Conservation (phyloP, 2,329 filamentous ascomycete genomes). For the Penicillium sp. region DNA sequence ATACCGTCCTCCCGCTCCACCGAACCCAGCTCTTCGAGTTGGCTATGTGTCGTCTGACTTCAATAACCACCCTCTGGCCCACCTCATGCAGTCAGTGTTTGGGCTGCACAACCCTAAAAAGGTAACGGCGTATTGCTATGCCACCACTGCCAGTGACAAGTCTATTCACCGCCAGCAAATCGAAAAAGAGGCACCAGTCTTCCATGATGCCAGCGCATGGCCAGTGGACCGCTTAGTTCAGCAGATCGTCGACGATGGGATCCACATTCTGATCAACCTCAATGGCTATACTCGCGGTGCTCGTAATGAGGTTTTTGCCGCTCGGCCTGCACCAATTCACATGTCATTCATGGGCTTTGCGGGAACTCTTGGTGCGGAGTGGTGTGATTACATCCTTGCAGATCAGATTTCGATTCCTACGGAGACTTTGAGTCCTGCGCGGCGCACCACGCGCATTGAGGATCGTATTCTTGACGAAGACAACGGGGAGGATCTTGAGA, state of each 20-base stretch:
- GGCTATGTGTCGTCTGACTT: constrained; percentile 98
- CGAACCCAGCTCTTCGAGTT: constrained; percentile 79
- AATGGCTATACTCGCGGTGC: constrained; percentile 97
- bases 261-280: constrained; percentile 95
- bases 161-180: constrained; percentile 91
- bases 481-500: constrained; percentile 66
- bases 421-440: constrained; percentile 76
- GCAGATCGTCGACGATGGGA: constrained; percentile 82
- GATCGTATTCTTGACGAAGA: constrained; percentile 66
- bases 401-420: constrained; percentile 84
- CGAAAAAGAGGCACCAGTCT: constrained; percentile 86
- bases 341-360: constrained; percentile 99
- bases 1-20: constrained; percentile 81
- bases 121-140: constrained; percentile 89
- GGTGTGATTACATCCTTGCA: constrained; percentile 96
- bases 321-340: constrained; percentile 88
- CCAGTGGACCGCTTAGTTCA: constrained; percentile 77
- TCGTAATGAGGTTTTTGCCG: constrained; percentile 96
- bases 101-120: constrained; percentile 75
- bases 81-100: constrained; percentile 98
- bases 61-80: constrained; percentile 95
- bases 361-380: constrained; percentile 91
- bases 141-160: constrained; percentile 86
- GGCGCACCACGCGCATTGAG: constrained; percentile 71
- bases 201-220: constrained; percentile 86